Conservation (phyloP, 768 basidiomycete genomes). For the Kwoniella dejecticola region DNA sequence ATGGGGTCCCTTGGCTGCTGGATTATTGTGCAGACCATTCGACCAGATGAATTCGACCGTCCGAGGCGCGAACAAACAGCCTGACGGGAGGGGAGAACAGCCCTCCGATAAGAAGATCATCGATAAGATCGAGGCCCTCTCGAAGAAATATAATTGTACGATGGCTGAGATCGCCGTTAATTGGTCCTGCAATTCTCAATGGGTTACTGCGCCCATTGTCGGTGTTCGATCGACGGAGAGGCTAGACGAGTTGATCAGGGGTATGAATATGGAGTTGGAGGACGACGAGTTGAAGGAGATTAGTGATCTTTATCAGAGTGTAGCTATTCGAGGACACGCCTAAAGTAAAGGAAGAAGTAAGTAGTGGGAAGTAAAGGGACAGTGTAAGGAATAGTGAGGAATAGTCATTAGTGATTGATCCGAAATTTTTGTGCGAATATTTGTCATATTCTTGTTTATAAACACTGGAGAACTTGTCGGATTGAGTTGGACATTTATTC, state of each 20-base stretch:
- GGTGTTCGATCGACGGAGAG: conserved; percentile 63
- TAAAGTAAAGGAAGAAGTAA: conserved; percentile 1
- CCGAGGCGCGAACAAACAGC: conserved; percentile 9
- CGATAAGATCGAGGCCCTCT: conserved; percentile 62
- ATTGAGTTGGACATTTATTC: too few species aligned
- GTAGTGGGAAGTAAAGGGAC: too few species aligned
- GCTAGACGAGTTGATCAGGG: conserved; percentile 62
- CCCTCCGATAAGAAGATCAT: conserved; percentile 33
- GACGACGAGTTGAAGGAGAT: conserved; percentile 65
- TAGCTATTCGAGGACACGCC: conserved; percentile 30
- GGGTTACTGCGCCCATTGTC: conserved; percentile 65
- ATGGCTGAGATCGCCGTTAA: conserved; percentile 65
- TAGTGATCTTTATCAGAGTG: conserved; percentile 62
- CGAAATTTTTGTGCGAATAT: too few species aligned
- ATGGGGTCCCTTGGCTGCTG: conserved; percentile 60
- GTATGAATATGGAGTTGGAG: conserved; percentile 60
- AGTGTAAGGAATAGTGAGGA: too few species aligned
- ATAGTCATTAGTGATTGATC: too few species aligned
- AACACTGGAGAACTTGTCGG: too few species aligned
- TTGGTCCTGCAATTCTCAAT: conserved; percentile 61
- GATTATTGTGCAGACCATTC: conserved; percentile 58
- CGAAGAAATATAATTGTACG: conserved; percentile 60
- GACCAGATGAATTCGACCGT: conserved; percentile 56
- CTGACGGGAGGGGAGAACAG: conserved; percentile 23
- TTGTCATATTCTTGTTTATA: too few species aligned